Conservation (phyloP, 371 early-diverging fungal species). For the Dinochytrium kinnereticum region DNA sequence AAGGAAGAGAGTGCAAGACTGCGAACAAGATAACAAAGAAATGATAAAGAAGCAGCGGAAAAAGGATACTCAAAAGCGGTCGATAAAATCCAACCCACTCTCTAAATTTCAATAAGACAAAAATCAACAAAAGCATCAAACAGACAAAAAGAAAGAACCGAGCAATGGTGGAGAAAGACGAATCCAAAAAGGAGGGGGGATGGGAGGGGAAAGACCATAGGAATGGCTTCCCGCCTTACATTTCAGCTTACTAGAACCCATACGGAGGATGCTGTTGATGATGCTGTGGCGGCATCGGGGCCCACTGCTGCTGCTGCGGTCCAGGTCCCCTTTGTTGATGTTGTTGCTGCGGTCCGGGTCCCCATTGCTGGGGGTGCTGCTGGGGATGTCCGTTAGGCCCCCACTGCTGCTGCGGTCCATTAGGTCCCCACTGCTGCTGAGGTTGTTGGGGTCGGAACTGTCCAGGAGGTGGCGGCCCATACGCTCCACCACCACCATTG, state of each 20-base stretch:
- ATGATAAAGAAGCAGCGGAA: background rate
- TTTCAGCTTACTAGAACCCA: background rate
- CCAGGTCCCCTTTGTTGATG: background rate
- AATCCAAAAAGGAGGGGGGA: background rate
- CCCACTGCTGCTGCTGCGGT: slow-evolving; percentile 6
- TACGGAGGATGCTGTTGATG: background rate
- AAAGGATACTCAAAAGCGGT: background rate
- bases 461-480: background rate
- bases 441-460: background rate
- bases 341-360: background rate
- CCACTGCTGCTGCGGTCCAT: background rate
- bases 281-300: background rate
- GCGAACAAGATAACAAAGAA: background rate
- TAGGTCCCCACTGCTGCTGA: background rate
- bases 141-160: background rate
- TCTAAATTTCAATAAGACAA: too few relatives aligned
- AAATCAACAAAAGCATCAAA: background rate
- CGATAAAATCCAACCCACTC: too few relatives aligned
- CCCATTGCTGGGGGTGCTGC: slow-evolving; percentile 1
- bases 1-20: background rate
- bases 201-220: background rate
- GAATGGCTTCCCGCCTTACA: background rate
- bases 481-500: too few relatives aligned
- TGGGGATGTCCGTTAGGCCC: background rate
- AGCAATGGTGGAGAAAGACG: background rate